These are phyloP conservation scores for Apiotrichum akiyoshidainum DNA, from an alignment of 1,284 basidiomycete species.

Conservation along the genomic window DNA sequence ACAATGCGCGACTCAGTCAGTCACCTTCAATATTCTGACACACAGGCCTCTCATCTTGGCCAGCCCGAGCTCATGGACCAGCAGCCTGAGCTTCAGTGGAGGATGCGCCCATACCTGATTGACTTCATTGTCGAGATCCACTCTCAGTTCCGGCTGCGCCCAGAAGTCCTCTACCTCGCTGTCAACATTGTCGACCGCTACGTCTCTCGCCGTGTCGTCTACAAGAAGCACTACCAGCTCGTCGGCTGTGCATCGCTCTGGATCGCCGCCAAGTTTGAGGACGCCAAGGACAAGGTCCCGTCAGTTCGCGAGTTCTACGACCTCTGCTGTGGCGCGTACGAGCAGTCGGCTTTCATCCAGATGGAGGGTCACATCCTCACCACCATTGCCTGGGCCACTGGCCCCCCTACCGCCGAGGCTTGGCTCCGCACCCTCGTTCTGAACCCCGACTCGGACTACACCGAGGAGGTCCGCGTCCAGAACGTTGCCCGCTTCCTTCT, in stretches of 20 bases:
- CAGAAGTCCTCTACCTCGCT: conserved; percentile 96
- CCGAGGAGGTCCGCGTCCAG: conserved; percentile 84
- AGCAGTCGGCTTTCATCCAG: conserved; percentile 92
- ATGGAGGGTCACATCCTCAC: conserved; percentile 94
- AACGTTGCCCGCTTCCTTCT: conserved; percentile 95
- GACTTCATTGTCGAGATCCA: conserved; percentile 99
- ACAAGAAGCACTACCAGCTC: conserved; percentile 98
- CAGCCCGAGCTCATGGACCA: conserved; percentile 94
- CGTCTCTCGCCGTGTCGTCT: conserved; percentile 95
- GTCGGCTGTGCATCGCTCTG: conserved; percentile 97
- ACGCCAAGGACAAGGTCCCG: conserved; percentile 96
- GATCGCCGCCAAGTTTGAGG: conserved; percentile 99
- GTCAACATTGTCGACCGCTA: conserved; percentile 99
- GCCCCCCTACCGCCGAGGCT: conserved; percentile 96
- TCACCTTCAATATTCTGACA: neutral
- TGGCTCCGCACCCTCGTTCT: conserved; percentile 69
- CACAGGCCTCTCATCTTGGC: conserved; percentile 76
- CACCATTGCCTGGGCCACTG: conserved; percentile 93
- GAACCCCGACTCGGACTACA: conserved; percentile 54
- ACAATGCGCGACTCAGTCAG: neutral
- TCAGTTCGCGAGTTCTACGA: conserved; percentile 88
- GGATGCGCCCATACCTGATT: conserved; percentile 98
- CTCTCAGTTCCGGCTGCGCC: conserved; percentile 90
- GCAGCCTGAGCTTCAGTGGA: conserved; percentile 94
- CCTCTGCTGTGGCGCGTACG: conserved; percentile 92